phyloP scores from a whole-genome alignment of 2,329 filamentous ascomycete genomes.

The Berkeleyomyces basicola region DNA sequence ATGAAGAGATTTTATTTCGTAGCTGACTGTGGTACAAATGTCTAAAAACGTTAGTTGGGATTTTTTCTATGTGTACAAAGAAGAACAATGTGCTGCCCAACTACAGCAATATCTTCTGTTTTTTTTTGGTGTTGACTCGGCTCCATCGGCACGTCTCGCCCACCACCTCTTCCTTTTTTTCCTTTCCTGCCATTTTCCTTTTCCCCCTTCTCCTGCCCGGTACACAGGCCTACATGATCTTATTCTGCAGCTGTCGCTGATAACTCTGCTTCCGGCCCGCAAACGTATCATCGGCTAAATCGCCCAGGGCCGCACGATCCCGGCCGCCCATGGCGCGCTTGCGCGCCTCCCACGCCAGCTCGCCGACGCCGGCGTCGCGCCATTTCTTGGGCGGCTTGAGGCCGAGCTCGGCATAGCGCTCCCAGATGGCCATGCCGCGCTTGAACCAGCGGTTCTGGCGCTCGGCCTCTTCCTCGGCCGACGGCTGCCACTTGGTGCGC shows the following conservation, averaged over 20 bases:
- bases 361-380: constrained; percentile 35
- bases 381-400: constrained; percentile 44
- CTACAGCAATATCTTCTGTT: neutral
- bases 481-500: constrained; percentile 57
- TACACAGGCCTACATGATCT: constrained; percentile 8
- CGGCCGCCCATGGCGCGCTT: neutral
- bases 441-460: constrained; percentile 45
- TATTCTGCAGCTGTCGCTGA: constrained; percentile 6
- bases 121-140: neutral
- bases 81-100: neutral
- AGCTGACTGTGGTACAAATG: neutral
- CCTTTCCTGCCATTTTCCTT: neutral
- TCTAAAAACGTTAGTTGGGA: neutral
- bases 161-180: neutral
- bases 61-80: neutral
- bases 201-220: neutral
- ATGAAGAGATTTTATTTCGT: neutral
- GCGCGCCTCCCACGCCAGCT: constrained; percentile 2
- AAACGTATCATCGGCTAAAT: neutral
- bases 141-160: neutral
- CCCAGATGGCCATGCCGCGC: constrained; percentile 43
- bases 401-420: constrained; percentile 40
- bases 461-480: constrained; percentile 35
- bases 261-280: neutral
- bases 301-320: neutral